Percentiles rank a stretch among this genome's conserved stretches.
Evolutionary conservation across 139 green algal genomes (phyloP).

Genomic region (Chlamydomonas asymmetrica): DNA sequence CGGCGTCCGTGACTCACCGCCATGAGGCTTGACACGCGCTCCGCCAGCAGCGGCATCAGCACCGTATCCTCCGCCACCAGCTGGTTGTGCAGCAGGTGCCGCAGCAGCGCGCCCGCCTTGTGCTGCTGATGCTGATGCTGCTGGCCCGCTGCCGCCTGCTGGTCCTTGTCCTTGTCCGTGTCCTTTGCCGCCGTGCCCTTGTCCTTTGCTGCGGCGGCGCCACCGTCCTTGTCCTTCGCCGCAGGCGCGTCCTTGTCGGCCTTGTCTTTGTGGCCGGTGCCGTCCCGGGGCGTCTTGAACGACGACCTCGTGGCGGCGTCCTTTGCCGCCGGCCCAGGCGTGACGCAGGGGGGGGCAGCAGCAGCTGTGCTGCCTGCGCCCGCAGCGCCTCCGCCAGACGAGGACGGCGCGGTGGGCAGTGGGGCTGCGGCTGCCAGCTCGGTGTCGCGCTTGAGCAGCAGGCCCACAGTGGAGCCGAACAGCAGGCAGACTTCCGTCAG

Average conservation of each 20-base stretch:
- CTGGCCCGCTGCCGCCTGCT: background rate
- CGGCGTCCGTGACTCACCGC: too few relatives aligned
- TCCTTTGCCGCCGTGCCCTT: conserved; percentile 8
- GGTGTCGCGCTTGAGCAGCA: conserved; percentile 81
- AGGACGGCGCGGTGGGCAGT: too few relatives aligned
- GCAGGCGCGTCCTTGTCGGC: background rate
- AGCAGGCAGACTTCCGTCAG: conserved; percentile 86
- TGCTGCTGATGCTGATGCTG: background rate
- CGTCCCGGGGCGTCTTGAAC: too few relatives aligned
- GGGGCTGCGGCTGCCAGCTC: conserved; percentile 56
- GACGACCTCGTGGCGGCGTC: background rate
- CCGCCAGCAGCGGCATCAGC: background rate
- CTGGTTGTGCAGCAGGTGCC: conserved; percentile 70
- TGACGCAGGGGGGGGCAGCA: background rate
- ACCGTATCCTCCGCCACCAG: conserved; percentile 45
- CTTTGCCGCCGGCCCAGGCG: background rate
- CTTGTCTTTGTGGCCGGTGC: background rate
- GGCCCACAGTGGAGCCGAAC: conserved; percentile 68
- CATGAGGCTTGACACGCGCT: too few relatives aligned
- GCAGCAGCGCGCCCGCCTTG: conserved; percentile 51
- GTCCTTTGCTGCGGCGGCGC: background rate
- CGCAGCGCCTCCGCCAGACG: background rate
- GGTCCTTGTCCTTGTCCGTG: conserved; percentile 5
- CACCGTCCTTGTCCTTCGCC: conserved; percentile 2
- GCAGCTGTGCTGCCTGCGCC: conserved; percentile 1